Base-by-base conservation (phyloP, 2,329 filamentous ascomycete species). In the Emergomyces africanus region DNA sequence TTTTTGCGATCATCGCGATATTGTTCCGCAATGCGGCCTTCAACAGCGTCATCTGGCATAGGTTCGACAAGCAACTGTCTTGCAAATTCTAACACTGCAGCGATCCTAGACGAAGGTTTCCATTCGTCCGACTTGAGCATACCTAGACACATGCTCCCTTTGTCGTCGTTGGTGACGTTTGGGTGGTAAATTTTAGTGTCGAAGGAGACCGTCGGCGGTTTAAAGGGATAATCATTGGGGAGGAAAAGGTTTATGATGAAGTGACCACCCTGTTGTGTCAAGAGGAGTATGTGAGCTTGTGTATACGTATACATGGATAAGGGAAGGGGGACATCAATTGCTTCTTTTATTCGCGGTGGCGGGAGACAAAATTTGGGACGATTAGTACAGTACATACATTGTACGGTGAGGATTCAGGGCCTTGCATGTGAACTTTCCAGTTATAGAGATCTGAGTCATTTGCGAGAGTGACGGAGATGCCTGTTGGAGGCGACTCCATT, bases 161-260 rank as follows among this genome's bases (percentile, higher is more conserved):
- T 83, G 69, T 83, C 81, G 73, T 95, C 90, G 80, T 95, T 94
- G 69, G 87, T 90, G 61, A 96, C 83, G 76, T 96, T 96, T 50
- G 91, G 90, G 77, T 96, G 91, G 81, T 95, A 96, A 79, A 99
- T 97, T 77, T 96, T 96, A 67, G 95, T 99, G 57, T 97, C 81
- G 77, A 99, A 99, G 59, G 94, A 89, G 70, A 99, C 96, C 79
- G 96, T 96, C 51, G 94, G 94, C 56, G 94, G 92, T 48, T 91
- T 96, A 94, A 99, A 99, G 49, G 94, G 94, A 72, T 99, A 99
- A 77, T 99, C 94, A 70, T 97, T 94, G 50, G 90, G 90, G 12
- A 96, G 83, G 46, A 75, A 79, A 65, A 96, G 79, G 62, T 85
- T 75, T 62, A 96, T 76, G 65, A 83, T 82, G 81, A 90, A 96